Base-by-base conservation (phyloP, 441 rosid species). In the Euphorbia schlechtendalii region DNA sequence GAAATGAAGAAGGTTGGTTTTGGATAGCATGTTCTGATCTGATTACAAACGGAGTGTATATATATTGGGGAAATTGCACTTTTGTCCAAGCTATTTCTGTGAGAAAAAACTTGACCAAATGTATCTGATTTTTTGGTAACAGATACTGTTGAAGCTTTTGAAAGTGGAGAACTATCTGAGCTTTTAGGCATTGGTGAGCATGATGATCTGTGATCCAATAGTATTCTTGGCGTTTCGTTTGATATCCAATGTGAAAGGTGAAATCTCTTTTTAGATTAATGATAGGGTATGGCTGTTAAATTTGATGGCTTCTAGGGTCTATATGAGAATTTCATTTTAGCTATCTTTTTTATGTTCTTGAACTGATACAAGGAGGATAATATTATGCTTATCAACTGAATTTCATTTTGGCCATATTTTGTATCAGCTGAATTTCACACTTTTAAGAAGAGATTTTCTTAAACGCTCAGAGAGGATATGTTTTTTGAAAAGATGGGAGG, bases 81-180 rank as follows among this genome's bases (percentile, higher is more conserved):
- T 48, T n/a, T 48, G 18, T 48, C 8, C 52, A 48, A 48, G 52
- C 21, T 0, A 2, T 17, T 17, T 17, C n/a, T 48, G 21, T 6
- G 52, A 18, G 22, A n/a, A 6, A 48, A 48, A 48, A 48, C 52
- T 48, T 48, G 52, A 48, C 52, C 18, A 40, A 48, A 56, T 21
- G 48, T 8, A 22, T 46, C 45, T 60, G 27, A 46, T 60, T 28
- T 69, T 20, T 74, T 56, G 46, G 18, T 74, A 64, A 38, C 79
- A 92, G 96, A 87, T 81, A 92, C 96, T 0, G 74, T 81, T 21
- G 96, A 84, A 43, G 96, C 96, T 0, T 76, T 81, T 65, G 75
- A 82, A 74, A 89, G 71, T 68, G 98, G 95, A 18, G 81, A 84
- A 68, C 73, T 91, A 61, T 80, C 83, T 64, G 73, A 80, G 81